Conservation (phyloP, 768 basidiomycete genomes). For the Phylloporus scabripes region DNA sequence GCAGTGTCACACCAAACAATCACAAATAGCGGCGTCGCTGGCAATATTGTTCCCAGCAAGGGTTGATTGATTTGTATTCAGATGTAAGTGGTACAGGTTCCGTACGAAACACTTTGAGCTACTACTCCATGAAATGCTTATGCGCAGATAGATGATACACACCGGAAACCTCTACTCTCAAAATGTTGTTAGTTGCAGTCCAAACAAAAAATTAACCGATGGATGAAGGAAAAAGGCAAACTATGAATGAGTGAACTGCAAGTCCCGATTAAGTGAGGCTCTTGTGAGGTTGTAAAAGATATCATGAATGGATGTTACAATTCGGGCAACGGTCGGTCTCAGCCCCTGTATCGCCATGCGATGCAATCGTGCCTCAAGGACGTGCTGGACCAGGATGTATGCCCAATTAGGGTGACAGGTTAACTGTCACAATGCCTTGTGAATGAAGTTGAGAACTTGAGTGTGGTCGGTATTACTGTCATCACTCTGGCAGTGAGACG, state of each 20-base stretch:
- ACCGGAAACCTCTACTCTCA: slow-evolving; percentile 10
- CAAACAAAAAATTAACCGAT: slow-evolving; percentile 7
- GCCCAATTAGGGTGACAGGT: slow-evolving; percentile 24
- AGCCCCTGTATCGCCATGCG: slow-evolving; percentile 8
- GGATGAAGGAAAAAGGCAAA: not conserved
- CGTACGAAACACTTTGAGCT: slow-evolving; percentile 5
- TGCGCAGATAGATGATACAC: slow-evolving; percentile 16
- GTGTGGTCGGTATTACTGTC: slow-evolving; percentile 6
- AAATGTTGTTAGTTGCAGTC: slow-evolving; percentile 13
- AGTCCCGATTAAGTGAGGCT: slow-evolving; percentile 18
- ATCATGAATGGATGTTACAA: slow-evolving; percentile 19
- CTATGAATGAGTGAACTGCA: slow-evolving; percentile 2
- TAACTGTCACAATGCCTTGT: slow-evolving; percentile 16
- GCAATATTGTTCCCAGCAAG: not conserved
- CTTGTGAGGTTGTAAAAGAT: slow-evolving; percentile 13
- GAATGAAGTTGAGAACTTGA: slow-evolving; percentile 14
- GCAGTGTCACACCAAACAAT: slow-evolving; percentile 15
- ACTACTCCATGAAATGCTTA: slow-evolving; percentile 1
- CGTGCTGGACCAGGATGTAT: not conserved
- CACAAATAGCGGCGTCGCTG: slow-evolving; percentile 12
- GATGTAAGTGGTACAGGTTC: slow-evolving; percentile 17
- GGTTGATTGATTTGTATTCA: not conserved
- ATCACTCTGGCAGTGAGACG: slow-evolving; percentile 13
- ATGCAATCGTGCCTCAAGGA: not conserved
- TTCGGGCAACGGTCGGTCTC: slow-evolving; percentile 10